Evolutionary conservation across 2,329 filamentous ascomycete genomes (phyloP).

Genomic region (Calonectria pseudoturangicola): DNA sequence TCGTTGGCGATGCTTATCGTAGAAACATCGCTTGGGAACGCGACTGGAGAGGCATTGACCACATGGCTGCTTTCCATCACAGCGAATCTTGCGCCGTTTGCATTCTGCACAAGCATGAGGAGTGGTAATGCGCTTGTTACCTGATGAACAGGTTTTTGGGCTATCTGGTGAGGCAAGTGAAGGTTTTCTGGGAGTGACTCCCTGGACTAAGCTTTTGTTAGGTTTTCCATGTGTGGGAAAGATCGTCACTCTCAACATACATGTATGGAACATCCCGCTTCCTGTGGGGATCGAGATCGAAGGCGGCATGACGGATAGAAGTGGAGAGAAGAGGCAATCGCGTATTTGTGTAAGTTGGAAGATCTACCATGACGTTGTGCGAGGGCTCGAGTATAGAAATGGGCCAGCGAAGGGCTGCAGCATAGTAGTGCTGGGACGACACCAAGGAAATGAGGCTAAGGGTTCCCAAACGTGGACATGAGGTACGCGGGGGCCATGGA

Average conservation of each 20-base stretch:
- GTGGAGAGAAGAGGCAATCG: constrained; percentile 19
- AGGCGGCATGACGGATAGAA: constrained; percentile 57
- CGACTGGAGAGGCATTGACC: constrained; percentile 89
- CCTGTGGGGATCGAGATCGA: constrained; percentile 67
- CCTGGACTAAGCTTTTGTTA: constrained; percentile 64
- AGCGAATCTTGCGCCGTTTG: constrained; percentile 88
- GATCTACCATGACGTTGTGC: constrained; percentile 30
- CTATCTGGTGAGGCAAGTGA: constrained; percentile 62
- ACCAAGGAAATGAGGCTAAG: constrained; percentile 25
- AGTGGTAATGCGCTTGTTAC: constrained; percentile 72
- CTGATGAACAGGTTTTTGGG: constrained; percentile 62
- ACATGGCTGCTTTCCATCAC: constrained; percentile 87
- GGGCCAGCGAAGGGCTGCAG: constrained; percentile 7
- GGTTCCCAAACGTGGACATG: constrained; percentile 29
- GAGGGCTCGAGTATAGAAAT: constrained; percentile 2
- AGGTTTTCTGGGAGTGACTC: constrained; percentile 70
- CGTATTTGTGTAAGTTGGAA: constrained; percentile 8
- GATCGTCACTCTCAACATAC: constrained; percentile 42
- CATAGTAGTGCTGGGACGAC: constrained; percentile 25
- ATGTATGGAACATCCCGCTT: constrained; percentile 60
- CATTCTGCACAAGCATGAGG: constrained; percentile 84
- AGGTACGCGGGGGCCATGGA: constrained; percentile 32
- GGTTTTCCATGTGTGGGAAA: constrained; percentile 14
- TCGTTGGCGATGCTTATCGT: constrained; percentile 86
- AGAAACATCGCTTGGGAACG: constrained; percentile 85